Percentiles rank a stretch among this genome's conserved stretches.
phyloP scores from a whole-genome alignment of 305 asterid genomes.

The Fraxinus paxiana region DNA sequence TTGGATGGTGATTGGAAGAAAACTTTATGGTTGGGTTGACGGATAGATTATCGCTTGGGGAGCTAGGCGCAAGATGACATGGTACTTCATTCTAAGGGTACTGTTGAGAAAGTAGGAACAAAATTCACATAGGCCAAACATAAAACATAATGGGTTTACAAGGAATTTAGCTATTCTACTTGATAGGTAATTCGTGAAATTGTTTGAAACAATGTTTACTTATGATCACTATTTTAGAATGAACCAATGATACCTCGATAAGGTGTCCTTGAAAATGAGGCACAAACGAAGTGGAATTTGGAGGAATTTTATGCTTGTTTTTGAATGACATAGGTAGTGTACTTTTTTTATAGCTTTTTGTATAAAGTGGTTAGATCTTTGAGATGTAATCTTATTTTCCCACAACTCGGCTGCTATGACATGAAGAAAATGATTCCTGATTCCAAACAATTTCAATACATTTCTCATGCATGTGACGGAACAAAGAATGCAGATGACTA shows the following conservation, averaged over 20 bases:
- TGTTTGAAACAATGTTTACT: neutral
- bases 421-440: neutral
- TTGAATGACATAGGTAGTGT: neutral
- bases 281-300: neutral
- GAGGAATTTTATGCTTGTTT: neutral
- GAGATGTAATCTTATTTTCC: no score
- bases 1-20: no score
- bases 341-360: no score
- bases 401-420: neutral
- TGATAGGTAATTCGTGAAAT: neutral
- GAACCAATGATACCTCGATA: neutral
- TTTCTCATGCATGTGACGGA: neutral
- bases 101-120: no score
- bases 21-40: no score
- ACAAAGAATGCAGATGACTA: neutral
- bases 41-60: no score
- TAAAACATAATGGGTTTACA: neutral
- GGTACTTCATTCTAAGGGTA: no score
- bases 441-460: neutral
- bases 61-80: no score
- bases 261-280: neutral
- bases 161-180: neutral
- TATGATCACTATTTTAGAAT: neutral
- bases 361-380: neutral
- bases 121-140: no score